A percentile compares a stretch with the other conserved stretches of the same genome.
phyloP scores from a whole-genome alignment of 495 filamentous ascomycete genomes.

The Podospora sp. region DNA sequence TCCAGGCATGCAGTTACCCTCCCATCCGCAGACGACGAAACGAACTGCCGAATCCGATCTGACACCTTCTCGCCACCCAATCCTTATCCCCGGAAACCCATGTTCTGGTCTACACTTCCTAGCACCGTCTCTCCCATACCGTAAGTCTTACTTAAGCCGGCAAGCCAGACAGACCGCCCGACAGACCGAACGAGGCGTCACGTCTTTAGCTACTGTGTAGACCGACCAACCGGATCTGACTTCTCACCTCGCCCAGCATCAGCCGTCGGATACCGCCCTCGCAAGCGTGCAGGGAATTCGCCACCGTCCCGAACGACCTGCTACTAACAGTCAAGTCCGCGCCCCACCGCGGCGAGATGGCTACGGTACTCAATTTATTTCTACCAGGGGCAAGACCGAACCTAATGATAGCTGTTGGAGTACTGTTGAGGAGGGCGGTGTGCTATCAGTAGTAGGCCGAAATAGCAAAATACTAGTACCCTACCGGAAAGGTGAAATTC shows the following conservation, averaged over 20 bases:
- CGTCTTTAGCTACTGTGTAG: background rate
- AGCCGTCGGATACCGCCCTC: background rate
- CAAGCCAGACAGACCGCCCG: background rate
- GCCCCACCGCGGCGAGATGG: background rate
- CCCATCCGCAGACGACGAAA: background rate
- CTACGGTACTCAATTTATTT: too few relatives aligned
- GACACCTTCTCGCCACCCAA: background rate
- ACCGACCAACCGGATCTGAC: background rate
- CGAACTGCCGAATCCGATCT: background rate
- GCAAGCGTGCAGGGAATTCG: background rate
- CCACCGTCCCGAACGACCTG: background rate
- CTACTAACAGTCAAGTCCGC: background rate
- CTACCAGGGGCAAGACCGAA: too few relatives aligned
- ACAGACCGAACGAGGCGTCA: too few relatives aligned
- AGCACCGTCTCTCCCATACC: background rate
- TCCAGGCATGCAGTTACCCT: background rate
- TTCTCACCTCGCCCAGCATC: background rate
- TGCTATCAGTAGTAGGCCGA: too few relatives aligned
- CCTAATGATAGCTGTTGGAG: too few relatives aligned
- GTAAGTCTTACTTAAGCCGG: background rate
- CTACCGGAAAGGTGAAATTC: too few relatives aligned
- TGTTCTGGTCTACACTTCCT: too few relatives aligned
- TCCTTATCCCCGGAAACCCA: too few relatives aligned
- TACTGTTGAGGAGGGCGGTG: background rate
- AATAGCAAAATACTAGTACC: too few relatives aligned